Evolutionary conservation across 2,329 filamentous ascomycete species (phyloP), one percentile per base, ranked within the genome.

Genomic region (Colletotrichum acutatum): DNA sequence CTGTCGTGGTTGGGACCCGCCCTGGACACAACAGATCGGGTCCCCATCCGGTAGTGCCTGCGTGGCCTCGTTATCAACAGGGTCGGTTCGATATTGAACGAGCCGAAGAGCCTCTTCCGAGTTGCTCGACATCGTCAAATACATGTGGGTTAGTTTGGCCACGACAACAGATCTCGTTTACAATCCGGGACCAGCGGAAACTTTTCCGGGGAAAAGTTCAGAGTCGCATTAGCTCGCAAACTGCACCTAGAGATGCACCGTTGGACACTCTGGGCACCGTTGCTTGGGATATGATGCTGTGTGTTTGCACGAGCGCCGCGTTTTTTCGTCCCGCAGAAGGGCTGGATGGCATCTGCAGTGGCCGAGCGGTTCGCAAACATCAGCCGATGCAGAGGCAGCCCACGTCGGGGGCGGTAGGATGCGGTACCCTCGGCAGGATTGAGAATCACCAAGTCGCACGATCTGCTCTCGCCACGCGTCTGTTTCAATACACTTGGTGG

Each of bases 331-430:
- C 8, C 34, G 49, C n/a, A 37, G n/a, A 37, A 42, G 30, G 34
- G 28, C 49, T 28, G 60, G 60, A 66, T 70, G 71, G 56, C 60
- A 73, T 61, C 71, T 71, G 66, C 56, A 66, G 22, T 65, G 60
- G 34, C 66, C 61, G 49, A 66, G 71, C 66, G 54, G 26, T 12
- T 37, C 34, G 59, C 12, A 56, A 67, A 34, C 49, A 71, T 30
- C 12, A 56, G 63, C n/a, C 49, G 30, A 60, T 12, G 28, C 46
- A n/a, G 30, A 22, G 5, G 11, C 22, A 56, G 63, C n/a, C 49
- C 19, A 60, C 16, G 28, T 30, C 5, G 49, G n/a, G 2, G 16
- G 19, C 14, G n/a, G 11, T 24, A n/a, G 26, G 58, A 14, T 62
- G 54, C 8, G 30, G 32, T 54, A 22, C 5, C 11, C 61, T 64